Evolutionary conservation across 208 protist species (phyloP).

Genomic region (Strigomonas culicis): DNA sequence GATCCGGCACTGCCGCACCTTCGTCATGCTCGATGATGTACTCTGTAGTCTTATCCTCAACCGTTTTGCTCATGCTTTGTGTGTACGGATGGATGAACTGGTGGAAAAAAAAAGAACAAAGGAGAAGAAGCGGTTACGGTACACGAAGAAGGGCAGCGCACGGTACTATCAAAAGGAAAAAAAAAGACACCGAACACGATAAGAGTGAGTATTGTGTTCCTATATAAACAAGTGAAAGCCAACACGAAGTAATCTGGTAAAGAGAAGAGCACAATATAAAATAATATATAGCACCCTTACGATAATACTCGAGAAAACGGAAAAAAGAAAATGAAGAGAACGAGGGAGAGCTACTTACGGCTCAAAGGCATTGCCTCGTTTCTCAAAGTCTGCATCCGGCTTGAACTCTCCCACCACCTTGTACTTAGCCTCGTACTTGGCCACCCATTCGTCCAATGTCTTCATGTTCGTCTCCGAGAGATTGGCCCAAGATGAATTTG

Average conservation of each 20-base stretch:
- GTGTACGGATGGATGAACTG: background rate
- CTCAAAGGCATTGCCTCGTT: conserved; percentile 34
- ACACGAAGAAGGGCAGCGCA: too few relatives aligned
- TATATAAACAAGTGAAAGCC: conserved; percentile 1
- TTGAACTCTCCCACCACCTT: conserved; percentile 51
- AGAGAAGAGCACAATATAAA: conserved; percentile 12
- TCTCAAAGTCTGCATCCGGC: conserved; percentile 38
- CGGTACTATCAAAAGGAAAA: background rate
- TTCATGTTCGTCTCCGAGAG: conserved; percentile 55
- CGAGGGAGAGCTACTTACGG: conserved; percentile 8
- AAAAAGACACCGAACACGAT: background rate
- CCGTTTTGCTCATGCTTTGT: conserved; percentile 6
- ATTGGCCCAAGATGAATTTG: conserved; percentile 72
- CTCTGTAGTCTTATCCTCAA: conserved; percentile 65
- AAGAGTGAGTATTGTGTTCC: background rate
- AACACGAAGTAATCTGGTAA: conserved; percentile 5
- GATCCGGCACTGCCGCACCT: conserved; percentile 22
- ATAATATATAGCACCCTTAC: background rate
- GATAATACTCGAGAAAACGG: background rate
- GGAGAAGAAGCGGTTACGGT: too few relatives aligned
- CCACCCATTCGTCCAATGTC: conserved; percentile 68
- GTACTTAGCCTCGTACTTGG: conserved; percentile 77
- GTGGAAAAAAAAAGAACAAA: background rate
- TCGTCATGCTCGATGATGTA: conserved; percentile 51
- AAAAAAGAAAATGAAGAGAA: background rate